Evolutionary conservation across 768 basidiomycete species (phyloP).

Genomic region (Kwoniella pini): DNA sequence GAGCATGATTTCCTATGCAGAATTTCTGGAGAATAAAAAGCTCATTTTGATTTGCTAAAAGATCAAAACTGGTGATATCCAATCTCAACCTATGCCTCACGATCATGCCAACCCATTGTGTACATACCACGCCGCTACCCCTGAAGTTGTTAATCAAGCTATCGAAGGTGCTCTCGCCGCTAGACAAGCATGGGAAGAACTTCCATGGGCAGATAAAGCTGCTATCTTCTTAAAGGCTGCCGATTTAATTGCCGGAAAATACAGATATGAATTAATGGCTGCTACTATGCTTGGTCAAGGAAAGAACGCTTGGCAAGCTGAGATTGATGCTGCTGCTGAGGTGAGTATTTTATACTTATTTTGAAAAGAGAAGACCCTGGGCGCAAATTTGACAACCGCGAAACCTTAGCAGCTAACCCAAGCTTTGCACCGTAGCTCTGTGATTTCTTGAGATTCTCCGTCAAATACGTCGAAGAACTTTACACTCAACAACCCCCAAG

Average conservation of each 20-base stretch:
- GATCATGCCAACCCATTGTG: conserved; percentile 80
- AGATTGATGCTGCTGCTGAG: conserved; percentile 99
- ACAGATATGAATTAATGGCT: conserved; percentile 89
- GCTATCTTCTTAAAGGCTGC: conserved; percentile 98
- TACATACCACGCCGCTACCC: conserved; percentile 84
- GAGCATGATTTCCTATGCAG: conserved; percentile 40
- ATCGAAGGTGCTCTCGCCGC: conserved; percentile 86
- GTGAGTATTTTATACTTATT: conserved; percentile 57
- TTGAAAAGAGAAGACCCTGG: no score
- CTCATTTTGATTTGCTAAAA: conserved; percentile 44
- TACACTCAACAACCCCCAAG: conserved; percentile 86
- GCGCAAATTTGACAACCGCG: no score
- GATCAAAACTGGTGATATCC: conserved; percentile 78
- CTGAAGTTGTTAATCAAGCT: conserved; percentile 70
- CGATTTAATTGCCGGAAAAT: conserved; percentile 92
- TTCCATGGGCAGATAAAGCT: conserved; percentile 96
- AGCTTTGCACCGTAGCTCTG: conserved; percentile 59
- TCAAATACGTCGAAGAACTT: conserved; percentile 93
- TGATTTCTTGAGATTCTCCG: conserved; percentile 96
- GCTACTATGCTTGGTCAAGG: conserved; percentile 98
- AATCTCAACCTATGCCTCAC: conserved; percentile 80
- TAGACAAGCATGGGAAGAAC: conserved; percentile 82
- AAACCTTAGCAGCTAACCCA: conserved; percentile 7
- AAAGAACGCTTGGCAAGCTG: conserved; percentile 99
- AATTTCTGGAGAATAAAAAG: neutral